phyloP scores from a whole-genome alignment of 1,284 basidiomycete species.

The Naganishia cerealis region DNA sequence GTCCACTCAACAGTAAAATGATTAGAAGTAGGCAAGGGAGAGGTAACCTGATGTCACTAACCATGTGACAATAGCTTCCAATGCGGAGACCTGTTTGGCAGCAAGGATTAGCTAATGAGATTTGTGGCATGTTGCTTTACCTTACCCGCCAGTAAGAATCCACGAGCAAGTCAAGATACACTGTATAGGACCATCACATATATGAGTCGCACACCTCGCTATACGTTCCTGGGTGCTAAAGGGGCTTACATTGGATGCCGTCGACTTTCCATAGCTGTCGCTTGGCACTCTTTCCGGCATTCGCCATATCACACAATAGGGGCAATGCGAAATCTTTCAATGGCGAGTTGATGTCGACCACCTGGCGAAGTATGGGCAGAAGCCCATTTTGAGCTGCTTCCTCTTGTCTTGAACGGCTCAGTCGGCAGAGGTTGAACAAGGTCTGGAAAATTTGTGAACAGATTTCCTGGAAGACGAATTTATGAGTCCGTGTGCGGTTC shows the following conservation, averaged over 20 bases:
- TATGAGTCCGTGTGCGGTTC: neutral
- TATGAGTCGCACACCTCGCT: neutral
- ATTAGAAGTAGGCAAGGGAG: neutral
- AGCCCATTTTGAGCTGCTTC: constrained; percentile 94
- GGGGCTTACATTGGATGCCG: constrained; percentile 60
- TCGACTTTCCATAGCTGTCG: constrained; percentile 84
- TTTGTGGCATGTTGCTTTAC: neutral
- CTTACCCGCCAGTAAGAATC: constrained; percentile 96
- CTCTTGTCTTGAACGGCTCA: constrained; percentile 90
- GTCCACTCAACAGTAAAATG: neutral
- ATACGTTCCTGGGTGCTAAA: neutral
- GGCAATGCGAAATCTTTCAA: constrained; percentile 95
- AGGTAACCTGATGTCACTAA: constrained; percentile 50
- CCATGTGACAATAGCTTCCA: constrained; percentile 90
- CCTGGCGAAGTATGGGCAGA: constrained; percentile 81
- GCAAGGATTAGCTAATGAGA: neutral
- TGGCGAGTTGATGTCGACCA: constrained; percentile 82
- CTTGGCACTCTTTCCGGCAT: constrained; percentile 85
- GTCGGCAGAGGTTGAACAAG: constrained; percentile 88
- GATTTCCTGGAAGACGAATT: constrained; percentile 67
- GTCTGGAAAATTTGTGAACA: constrained; percentile 80
- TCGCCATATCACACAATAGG: constrained; percentile 90
- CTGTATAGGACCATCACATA: constrained; percentile 43
- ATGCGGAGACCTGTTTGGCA: constrained; percentile 55
- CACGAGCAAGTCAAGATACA: constrained; percentile 81